These are phyloP conservation scores for Pulveroboletus ridleyi DNA, from an alignment of 1,284 basidiomycete species.

Conservation along the genomic window DNA sequence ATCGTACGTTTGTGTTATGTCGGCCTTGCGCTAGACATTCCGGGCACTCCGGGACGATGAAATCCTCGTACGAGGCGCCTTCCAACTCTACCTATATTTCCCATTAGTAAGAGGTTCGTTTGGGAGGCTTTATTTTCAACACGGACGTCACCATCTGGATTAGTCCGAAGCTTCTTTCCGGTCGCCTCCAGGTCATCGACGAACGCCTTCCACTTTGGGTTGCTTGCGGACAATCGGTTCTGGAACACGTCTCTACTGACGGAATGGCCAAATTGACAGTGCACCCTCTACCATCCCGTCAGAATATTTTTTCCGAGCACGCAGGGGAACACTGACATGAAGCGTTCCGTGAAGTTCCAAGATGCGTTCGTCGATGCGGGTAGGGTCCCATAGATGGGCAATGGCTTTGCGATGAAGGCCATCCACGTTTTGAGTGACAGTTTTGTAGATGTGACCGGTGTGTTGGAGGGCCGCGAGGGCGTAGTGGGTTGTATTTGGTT, in stretches of 20 bases:
- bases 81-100: conserved; percentile 75
- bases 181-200: conserved; percentile 71
- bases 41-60: conserved; percentile 81
- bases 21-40: conserved; percentile 63
- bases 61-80: conserved; percentile 77
- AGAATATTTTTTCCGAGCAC: background rate
- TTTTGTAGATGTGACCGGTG: conserved; percentile 60
- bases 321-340: conserved; percentile 56
- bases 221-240: conserved; percentile 69
- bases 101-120: background rate
- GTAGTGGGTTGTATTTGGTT: conserved; percentile 89
- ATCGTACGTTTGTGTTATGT: conserved; percentile 56
- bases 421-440: conserved; percentile 95
- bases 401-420: conserved; percentile 86
- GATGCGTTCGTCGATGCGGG: conserved; percentile 52
- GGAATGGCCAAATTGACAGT: conserved; percentile 75
- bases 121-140: background rate
- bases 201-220: conserved; percentile 83
- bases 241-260: conserved; percentile 79
- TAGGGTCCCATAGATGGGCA: conserved; percentile 43
- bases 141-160: conserved; percentile 91
- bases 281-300: conserved; percentile 60
- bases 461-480: conserved; percentile 85
- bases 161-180: conserved; percentile 75
- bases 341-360: conserved; percentile 92